Evolutionary conservation across 2,329 filamentous ascomycete species (phyloP).

Genomic region (Aspergillus hortae): DNA sequence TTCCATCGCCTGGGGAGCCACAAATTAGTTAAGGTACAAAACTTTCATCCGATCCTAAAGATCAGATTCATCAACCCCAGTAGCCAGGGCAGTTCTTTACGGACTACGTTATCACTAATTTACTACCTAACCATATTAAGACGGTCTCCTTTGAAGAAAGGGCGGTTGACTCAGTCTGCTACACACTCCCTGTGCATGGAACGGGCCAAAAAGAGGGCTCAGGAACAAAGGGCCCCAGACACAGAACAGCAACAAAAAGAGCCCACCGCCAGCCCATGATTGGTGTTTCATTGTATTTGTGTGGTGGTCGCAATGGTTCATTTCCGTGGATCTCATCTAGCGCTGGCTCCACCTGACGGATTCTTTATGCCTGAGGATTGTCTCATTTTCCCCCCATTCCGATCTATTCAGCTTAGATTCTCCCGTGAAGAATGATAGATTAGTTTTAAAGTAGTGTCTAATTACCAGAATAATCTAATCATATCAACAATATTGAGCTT

Average conservation of each 20-base stretch:
- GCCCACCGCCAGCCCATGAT: neutral
- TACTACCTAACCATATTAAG: too few relatives aligned
- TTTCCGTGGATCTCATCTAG: neutral
- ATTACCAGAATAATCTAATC: too few relatives aligned
- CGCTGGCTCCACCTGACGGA: neutral
- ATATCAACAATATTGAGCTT: too few relatives aligned
- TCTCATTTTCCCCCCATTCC: neutral
- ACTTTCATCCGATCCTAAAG: too few relatives aligned
- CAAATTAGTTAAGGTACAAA: too few relatives aligned
- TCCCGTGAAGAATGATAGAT: neutral
- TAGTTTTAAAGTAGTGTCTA: too few relatives aligned
- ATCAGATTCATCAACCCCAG: too few relatives aligned
- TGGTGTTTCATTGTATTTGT: neutral
- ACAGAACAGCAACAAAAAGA: neutral
- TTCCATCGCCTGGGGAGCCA: too few relatives aligned
- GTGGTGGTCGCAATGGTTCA: neutral
- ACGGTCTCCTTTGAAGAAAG: too few relatives aligned
- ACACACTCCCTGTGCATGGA: neutral
- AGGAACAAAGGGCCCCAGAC: neutral
- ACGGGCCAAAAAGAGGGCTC: neutral
- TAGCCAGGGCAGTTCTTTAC: too few relatives aligned
- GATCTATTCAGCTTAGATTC: neutral
- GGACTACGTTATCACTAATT: too few relatives aligned
- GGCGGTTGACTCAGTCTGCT: too few relatives aligned
- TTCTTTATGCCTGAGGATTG: neutral